These are phyloP conservation scores for Forsythia suspensa DNA, from an alignment of 257 asterid species.

Conservation along the genomic window DNA sequence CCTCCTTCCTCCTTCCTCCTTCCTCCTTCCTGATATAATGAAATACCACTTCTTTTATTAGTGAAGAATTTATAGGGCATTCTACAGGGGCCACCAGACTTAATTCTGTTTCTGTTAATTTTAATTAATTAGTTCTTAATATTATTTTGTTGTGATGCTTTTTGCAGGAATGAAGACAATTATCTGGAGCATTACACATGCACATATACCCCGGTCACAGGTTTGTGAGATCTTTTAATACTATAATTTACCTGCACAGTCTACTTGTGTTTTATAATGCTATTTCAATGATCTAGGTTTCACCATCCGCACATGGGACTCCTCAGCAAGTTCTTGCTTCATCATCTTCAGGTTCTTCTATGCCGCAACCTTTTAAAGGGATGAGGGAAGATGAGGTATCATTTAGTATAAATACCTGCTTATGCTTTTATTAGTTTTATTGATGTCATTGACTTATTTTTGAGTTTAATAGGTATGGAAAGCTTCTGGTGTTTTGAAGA, in stretches of 20 bases:
- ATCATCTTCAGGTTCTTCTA: conserved; percentile 64
- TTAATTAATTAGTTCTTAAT: background rate
- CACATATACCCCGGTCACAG: conserved; percentile 97
- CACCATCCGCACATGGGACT: conserved; percentile 75
- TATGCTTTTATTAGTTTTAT: conserved; percentile 12
- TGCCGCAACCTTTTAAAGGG: conserved; percentile 82
- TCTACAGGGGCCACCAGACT: background rate
- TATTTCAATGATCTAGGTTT: conserved; percentile 37
- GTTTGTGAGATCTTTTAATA: conserved; percentile 37
- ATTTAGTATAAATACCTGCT: conserved; percentile 12
- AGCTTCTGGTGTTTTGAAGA: conserved; percentile 95
- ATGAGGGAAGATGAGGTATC: conserved; percentile 98
- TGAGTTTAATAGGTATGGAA: conserved; percentile 79
- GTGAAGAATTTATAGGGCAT: background rate
- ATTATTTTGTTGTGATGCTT: conserved; percentile 6
- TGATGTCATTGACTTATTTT: conserved; percentile 28
- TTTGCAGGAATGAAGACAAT: conserved; percentile 97
- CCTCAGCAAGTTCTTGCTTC: conserved; percentile 80
- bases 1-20: conserved; percentile 21
- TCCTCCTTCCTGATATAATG: conserved; percentile 17
- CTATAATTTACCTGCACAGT: conserved; percentile 17
- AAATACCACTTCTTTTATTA: background rate
- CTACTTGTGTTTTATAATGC: conserved; percentile 25
- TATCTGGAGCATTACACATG: conserved; percentile 97
- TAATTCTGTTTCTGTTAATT: background rate